Base-by-base conservation (phyloP, 495 filamentous ascomycete genomes). In the Tetracladium marchalianum region DNA sequence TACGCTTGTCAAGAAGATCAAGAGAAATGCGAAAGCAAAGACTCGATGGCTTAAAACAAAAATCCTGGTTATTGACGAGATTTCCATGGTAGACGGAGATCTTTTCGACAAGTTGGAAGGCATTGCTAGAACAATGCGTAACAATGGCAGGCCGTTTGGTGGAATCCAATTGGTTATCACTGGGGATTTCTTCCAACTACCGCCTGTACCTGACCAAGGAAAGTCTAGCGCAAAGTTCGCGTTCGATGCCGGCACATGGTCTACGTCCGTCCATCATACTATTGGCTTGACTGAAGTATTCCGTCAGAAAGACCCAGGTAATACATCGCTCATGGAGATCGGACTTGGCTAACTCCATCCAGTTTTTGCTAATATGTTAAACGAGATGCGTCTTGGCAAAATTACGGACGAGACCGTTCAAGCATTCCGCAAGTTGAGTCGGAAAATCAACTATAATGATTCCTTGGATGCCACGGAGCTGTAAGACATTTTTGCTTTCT, bases 31-130 rank as follows among this genome's bases (percentile, higher is more conserved):
- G 36, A 98, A 97, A 60, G 87, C 87, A 11, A 86, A 81, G 59
- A 80, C 75, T 35, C 80, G 93, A 35, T 97, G 93, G 92, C 64
- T 94, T 50, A 78, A 79, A 17, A 94, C 89, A 0, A 90, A 85
- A 52, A 76, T 86, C 13, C 75, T 98, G 27, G 71, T 98, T 42
- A 75, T 98, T 53, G 92, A 98, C 62, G 92, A 98, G 64, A 82
- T 98, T 27, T 97, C 92, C 10, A 98, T 98, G 92, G 88, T 98
- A 9, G 93, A 97, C 57, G 93, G 85, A 1, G 90, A 97, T 43
- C 70, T 98, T 0, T 97, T 97, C 50, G 92, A 98, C 63, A 98
- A 97, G 64, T 75, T 98, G 10, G 88, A 95, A 47, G 76, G 82
- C 42, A 82, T 98, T 55, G 90, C 87, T n/a, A 70, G 90, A 37